Conservation (phyloP, 2,329 filamentous ascomycete genomes). For the Aspergillus unguis region DNA sequence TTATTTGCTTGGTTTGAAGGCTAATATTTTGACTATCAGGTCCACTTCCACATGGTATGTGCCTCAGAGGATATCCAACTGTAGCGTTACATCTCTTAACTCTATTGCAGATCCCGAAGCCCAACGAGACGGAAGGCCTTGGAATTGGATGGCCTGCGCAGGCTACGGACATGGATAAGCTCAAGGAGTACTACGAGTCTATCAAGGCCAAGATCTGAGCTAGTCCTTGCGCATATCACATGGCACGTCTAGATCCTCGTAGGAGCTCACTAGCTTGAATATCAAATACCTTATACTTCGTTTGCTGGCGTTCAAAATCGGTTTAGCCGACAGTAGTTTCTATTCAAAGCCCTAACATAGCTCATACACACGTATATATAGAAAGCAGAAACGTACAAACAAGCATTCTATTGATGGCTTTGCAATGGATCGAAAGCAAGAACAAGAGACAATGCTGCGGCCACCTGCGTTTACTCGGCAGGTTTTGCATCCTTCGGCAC, state of each 20-base stretch:
- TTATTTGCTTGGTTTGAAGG: neutral
- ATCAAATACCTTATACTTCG: neutral
- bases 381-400: neutral
- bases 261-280: neutral
- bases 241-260: neutral
- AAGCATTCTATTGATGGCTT: constrained; percentile 3
- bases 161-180: constrained; percentile 71
- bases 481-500: neutral
- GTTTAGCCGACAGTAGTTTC: neutral
- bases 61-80: constrained; percentile 1
- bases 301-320: neutral
- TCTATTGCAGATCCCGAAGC: constrained; percentile 76
- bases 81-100: neutral
- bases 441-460: neutral
- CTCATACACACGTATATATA: constrained; percentile 5
- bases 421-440: neutral
- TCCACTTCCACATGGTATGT: constrained; percentile 88
- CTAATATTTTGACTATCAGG: constrained; percentile 45
- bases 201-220: constrained; percentile 83
- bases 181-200: constrained; percentile 76
- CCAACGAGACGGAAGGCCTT: constrained; percentile 75
- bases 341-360: constrained; percentile 3
- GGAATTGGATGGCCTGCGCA: constrained; percentile 76
- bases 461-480: neutral
- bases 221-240: neutral